A percentile compares a stretch with the other conserved stretches of the same genome.
These are phyloP conservation scores for Neostapfia colusana DNA, from an alignment of 176 grass and related monocot genomes.

Conservation along the genomic window DNA sequence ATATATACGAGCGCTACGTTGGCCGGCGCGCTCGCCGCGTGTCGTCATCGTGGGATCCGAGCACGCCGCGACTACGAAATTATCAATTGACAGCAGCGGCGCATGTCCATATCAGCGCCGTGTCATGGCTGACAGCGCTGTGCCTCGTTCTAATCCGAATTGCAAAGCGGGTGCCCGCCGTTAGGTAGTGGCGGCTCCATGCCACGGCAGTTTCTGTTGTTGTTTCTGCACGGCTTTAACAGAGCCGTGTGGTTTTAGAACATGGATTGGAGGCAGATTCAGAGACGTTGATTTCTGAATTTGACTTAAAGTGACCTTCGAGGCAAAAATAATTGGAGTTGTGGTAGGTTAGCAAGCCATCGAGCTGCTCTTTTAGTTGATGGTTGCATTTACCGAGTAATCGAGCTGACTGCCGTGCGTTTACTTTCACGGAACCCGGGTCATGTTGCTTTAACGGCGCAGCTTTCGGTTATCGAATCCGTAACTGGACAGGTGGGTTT, in stretches of 20 bases:
- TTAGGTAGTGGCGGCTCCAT: slow-evolving; percentile 23
- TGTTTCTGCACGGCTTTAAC: neutral
- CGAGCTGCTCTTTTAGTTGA: slow-evolving; percentile 21
- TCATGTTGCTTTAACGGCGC: slow-evolving; percentile 34
- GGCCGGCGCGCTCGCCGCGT: neutral
- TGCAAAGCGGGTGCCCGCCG: neutral
- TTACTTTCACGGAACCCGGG: slow-evolving; percentile 7
- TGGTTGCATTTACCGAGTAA: slow-evolving; percentile 11
- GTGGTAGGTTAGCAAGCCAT: neutral
- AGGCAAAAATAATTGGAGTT: neutral
- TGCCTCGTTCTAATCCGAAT: neutral
- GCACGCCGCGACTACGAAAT: slow-evolving; percentile 8
- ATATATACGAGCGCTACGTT: neutral
- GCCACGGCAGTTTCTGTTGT: neutral
- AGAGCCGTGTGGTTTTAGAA: neutral
- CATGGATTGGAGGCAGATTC: neutral
- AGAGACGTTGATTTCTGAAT: neutral
- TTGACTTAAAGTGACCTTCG: neutral
- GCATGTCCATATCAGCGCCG: slow-evolving; percentile 14
- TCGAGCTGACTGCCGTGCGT: neutral
- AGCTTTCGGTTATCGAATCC: slow-evolving; percentile 43
- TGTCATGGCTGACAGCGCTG: slow-evolving; percentile 4
- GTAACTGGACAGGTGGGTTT: slow-evolving; percentile 15
- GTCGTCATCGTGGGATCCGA: slow-evolving; percentile 37
- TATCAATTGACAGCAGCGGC: slow-evolving; percentile 25